These are phyloP conservation scores for Hanseniaspora pseudoguilliermondii DNA, from an alignment of 805 yeast species.

Conservation along the genomic window DNA sequence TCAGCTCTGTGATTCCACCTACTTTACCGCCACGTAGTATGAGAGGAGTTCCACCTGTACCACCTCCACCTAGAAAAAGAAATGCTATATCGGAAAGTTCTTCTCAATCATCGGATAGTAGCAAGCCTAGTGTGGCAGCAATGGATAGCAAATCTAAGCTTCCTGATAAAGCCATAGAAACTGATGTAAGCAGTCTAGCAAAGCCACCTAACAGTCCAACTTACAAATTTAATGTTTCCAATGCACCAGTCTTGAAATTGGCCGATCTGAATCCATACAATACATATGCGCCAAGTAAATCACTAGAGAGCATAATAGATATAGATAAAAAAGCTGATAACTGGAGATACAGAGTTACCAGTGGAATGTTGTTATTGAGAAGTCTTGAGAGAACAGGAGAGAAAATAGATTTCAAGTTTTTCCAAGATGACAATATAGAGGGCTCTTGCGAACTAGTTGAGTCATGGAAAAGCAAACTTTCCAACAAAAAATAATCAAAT, in stretches of 20 bases:
- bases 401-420: conserved; percentile 22
- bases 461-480: background rate
- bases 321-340: conserved; percentile 40
- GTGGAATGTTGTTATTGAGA: conserved; percentile 25
- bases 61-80: conserved; percentile 16
- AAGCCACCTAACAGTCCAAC: background rate
- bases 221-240: background rate
- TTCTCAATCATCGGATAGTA: background rate
- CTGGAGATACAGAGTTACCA: conserved; percentile 44
- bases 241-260: background rate
- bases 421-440: conserved; percentile 21
- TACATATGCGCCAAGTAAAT: background rate
- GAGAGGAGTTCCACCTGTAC: conserved; percentile 17
- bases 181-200: background rate
- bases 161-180: background rate
- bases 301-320: conserved; percentile 11
- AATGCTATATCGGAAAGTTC: background rate
- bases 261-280: conserved; percentile 3
- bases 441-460: conserved; percentile 16
- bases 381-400: conserved; percentile 13
- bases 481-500: background rate
- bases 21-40: conserved; percentile 28
- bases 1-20: conserved; percentile 16
- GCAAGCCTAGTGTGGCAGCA: background rate
- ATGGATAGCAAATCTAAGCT: background rate